These are phyloP conservation scores for Lichenothelia convexa DNA, from an alignment of 495 filamentous ascomycete genomes.

Conservation along the genomic window DNA sequence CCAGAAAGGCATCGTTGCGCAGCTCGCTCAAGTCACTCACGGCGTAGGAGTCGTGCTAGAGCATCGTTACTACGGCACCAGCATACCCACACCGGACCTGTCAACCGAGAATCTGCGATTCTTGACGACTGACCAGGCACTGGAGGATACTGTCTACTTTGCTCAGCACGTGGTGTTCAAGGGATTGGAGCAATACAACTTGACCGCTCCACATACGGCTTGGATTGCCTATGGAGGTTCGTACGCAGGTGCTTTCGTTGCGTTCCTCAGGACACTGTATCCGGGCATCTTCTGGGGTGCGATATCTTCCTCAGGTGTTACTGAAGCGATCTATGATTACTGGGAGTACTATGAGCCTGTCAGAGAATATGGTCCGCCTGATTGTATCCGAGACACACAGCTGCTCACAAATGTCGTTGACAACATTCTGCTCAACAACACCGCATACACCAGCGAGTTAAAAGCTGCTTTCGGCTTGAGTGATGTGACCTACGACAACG, in stretches of 20 bases:
- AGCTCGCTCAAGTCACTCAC: slow-evolving; percentile 41
- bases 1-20: slow-evolving; percentile 48
- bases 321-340: slow-evolving; percentile 50
- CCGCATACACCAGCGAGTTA: slow-evolving; percentile 29
- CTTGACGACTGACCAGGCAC: slow-evolving; percentile 54
- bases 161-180: slow-evolving; percentile 45
- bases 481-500: slow-evolving; percentile 35
- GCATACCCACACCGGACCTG: slow-evolving; percentile 38
- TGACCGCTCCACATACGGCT: slow-evolving; percentile 37
- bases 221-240: slow-evolving; percentile 60
- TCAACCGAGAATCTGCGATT: slow-evolving; percentile 50
- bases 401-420: slow-evolving; percentile 44
- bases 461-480: slow-evolving; percentile 41
- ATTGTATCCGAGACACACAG: slow-evolving; percentile 37
- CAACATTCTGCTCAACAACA: slow-evolving; percentile 40
- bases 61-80: slow-evolving; percentile 55
- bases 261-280: slow-evolving; percentile 50
- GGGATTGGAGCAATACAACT: slow-evolving; percentile 40
- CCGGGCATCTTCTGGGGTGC: slow-evolving; percentile 51
- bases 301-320: slow-evolving; percentile 54
- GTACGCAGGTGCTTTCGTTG: slow-evolving; percentile 55
- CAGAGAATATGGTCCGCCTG: slow-evolving; percentile 32
- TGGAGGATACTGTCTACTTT: slow-evolving; percentile 58
- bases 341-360: slow-evolving; percentile 55
- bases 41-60: slow-evolving; percentile 61